Evolutionary conservation across 208 protist species (phyloP), one percentile per base, ranked within the genome.

Genomic region (Naegleria gruberi): DNA sequence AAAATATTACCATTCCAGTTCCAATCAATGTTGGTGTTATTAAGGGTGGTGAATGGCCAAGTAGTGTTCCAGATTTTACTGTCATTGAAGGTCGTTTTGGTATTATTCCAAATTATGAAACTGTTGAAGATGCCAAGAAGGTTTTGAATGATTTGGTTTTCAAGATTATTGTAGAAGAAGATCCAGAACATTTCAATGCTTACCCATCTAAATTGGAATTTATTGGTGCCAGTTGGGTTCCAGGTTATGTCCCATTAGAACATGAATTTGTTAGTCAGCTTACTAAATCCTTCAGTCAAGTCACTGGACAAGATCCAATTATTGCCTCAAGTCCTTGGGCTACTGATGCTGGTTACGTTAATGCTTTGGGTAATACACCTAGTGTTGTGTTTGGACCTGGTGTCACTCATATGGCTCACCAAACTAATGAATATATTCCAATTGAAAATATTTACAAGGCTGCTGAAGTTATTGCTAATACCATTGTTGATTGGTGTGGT

Each of bases 11-110:
- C 26, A 74, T 90, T 74, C 87, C 87, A 12, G 43, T 82, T 41
- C 87, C 87, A 46, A 90, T 90, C 43, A 90, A 90, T 41, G 43
- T 90, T 51, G 87, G 87, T 42, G n/a, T 43, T 4, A 84, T 82
- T 74, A 51, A 73, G 5, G 73, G 87, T 41, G 87, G 87, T 40
- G 45, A 90, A 74, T 90, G 87, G 87, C 45, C 87, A 17, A 42
- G 26, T 23, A 37, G 15, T 40, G 87, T 90, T 57, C 26, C 46
- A 41, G 73, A 82, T 37, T 42, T n/a, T 90, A 41, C 42, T 55
- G 43, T 90, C 0, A 37, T 90, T 26, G 87, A 90, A 74, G 87
- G 87, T 40, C 26, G 87, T 57, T 30, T 90, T n/a, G 45, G 45
- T 5, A 37, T 90, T 40, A 57, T 65, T 55, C 43, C 43, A n/a